These are phyloP conservation scores for Solanum hybrid DNA, from an alignment of 305 asterid genomes.

Conservation along the genomic window DNA sequence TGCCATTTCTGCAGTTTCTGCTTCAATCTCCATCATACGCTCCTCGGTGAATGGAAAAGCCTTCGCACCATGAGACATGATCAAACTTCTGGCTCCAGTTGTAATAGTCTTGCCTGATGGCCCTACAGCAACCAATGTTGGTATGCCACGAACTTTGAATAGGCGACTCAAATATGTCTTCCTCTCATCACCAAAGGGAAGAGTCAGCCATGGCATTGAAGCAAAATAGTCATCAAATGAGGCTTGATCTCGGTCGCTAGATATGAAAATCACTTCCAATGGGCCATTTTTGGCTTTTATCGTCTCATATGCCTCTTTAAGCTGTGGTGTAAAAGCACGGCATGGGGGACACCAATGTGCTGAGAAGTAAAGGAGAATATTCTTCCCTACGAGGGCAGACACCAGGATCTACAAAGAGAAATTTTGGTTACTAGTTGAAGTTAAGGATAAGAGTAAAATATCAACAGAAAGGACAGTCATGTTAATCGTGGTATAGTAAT, in stretches of 20 bases:
- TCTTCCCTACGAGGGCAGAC: slow-evolving; percentile 72
- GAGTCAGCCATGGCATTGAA: slow-evolving; percentile 84
- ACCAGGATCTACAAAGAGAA: slow-evolving; percentile 41
- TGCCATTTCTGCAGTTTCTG: slow-evolving; percentile 45
- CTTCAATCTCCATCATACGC: slow-evolving; percentile 61
- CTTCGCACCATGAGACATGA: slow-evolving; percentile 45
- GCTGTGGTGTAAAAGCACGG: slow-evolving; percentile 76
- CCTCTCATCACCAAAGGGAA: slow-evolving; percentile 70
- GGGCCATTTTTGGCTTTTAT: slow-evolving; percentile 40
- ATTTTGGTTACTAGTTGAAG: background rate
- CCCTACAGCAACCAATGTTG: slow-evolving; percentile 57
- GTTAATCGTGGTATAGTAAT: background rate
- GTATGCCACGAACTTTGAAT: slow-evolving; percentile 77
- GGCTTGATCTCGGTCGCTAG: slow-evolving; percentile 68
- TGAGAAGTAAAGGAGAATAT: slow-evolving; percentile 69
- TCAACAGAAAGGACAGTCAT: background rate
- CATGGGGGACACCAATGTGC: slow-evolving; percentile 99
- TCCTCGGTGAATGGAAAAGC: slow-evolving; percentile 81
- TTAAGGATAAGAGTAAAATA: background rate
- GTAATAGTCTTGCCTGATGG: slow-evolving; percentile 61
- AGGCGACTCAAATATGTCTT: slow-evolving; percentile 36
- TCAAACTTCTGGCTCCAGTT: slow-evolving; percentile 42
- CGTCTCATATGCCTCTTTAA: slow-evolving; percentile 40
- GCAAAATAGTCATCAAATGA: slow-evolving; percentile 72
- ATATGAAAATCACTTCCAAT: slow-evolving; percentile 67